These are phyloP conservation scores for Fraxinus ornus DNA, from an alignment of 305 asterid species.

Conservation along the genomic window DNA sequence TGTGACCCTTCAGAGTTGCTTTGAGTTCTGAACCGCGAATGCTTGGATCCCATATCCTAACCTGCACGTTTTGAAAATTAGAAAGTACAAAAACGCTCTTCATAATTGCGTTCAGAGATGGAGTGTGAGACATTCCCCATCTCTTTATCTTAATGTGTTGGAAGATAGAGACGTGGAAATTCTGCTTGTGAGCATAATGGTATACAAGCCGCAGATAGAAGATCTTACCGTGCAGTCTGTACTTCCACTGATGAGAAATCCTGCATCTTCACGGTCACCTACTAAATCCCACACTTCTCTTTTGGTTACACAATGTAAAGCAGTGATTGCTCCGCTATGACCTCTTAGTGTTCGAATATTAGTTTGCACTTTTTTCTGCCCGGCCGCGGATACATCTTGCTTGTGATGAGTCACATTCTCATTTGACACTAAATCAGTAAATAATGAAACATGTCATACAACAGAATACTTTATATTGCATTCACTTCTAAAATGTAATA, in stretches of 20 bases:
- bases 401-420: conserved; percentile 64
- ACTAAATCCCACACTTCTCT: conserved; percentile 94
- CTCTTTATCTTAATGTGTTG: background rate
- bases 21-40: conserved; percentile 90
- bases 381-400: conserved; percentile 61
- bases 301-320: conserved; percentile 87
- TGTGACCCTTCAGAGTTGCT: conserved; percentile 89
- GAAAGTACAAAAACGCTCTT: background rate
- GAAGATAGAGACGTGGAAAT: background rate
- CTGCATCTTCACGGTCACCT: conserved; percentile 95
- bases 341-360: conserved; percentile 85
- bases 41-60: conserved; percentile 95
- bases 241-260: conserved; percentile 92
- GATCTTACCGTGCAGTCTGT: conserved; percentile 77
- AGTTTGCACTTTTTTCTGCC: conserved; percentile 79
- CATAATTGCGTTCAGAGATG: background rate
- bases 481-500: conserved; percentile 13
- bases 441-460: conserved; percentile 16
- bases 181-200: background rate
- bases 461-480: conserved; percentile 14
- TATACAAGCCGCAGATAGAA: background rate
- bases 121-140: background rate
- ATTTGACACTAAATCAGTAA: conserved; percentile 39
- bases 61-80: conserved; percentile 43
- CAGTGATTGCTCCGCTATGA: conserved; percentile 85